A percentile compares a stretch with the other conserved stretches of the same genome.
phyloP scores from a whole-genome alignment of 116 monocot genomes.

The Trichopus zeylanicus region DNA sequence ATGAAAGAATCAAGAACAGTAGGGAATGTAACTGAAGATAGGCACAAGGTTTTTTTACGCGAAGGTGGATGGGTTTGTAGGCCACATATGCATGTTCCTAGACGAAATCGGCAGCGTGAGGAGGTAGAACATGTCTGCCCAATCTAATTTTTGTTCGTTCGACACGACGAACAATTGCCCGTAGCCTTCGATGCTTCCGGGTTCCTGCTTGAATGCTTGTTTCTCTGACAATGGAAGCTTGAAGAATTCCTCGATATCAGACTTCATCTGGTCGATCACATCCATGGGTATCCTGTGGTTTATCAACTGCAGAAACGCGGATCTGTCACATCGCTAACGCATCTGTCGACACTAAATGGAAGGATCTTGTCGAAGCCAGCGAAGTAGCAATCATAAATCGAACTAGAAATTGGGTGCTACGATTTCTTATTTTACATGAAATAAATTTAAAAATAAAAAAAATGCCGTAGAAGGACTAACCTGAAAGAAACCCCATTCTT shows the following conservation, averaged over 20 bases:
- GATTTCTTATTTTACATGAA: no score
- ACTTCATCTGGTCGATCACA: constrained; percentile 2
- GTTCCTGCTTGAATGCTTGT: background rate
- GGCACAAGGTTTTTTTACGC: background rate
- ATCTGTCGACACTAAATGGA: no score
- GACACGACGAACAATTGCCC: constrained; percentile 5
- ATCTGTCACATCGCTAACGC: no score
- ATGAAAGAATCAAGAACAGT: no score
- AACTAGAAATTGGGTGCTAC: no score
- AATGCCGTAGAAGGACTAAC: background rate
- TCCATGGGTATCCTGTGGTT: constrained; percentile 10
- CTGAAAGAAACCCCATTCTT: constrained; percentile 1
- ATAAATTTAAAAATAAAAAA: no score
- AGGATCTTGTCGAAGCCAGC: no score
- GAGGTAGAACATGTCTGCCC: constrained; percentile 8
- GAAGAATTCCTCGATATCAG: constrained; percentile 10
- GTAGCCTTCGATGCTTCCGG: constrained; percentile 12
- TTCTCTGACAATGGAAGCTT: constrained; percentile 6
- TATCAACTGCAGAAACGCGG: constrained; percentile 1
- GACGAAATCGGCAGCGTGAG: background rate
- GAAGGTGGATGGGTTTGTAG: constrained; percentile 7
- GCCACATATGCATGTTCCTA: constrained; percentile 9
- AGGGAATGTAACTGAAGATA: no score
- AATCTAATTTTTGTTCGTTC: constrained; percentile 11
- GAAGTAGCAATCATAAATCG: no score